Conservation (phyloP, 108 stramenopile genomes). For the Hondaea fermentalgiana region DNA sequence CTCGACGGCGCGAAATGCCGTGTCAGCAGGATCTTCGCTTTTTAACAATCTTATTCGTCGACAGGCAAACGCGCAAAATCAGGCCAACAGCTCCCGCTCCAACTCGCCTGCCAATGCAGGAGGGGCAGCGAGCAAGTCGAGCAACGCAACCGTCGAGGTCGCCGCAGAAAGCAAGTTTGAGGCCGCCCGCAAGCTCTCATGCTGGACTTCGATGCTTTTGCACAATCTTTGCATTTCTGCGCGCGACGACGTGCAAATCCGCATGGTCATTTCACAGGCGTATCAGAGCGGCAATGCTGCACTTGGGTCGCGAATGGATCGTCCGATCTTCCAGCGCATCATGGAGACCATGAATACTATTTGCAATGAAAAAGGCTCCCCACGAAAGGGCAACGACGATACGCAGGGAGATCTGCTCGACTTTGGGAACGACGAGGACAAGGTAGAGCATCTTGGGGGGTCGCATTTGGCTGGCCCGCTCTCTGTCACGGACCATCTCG, state of each 20-base stretch:
- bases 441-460: not conserved
- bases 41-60: not conserved
- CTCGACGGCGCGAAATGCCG: conserved; percentile 7
- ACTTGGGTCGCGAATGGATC: not conserved
- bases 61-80: not conserved
- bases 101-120: not conserved
- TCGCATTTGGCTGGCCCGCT: too few species aligned
- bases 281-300: conserved; percentile 1
- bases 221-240: not conserved
- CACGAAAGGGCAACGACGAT: not conserved
- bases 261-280: conserved; percentile 14
- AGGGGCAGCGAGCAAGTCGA: not conserved
- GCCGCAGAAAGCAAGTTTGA: not conserved
- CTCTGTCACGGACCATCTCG: not conserved
- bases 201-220: not conserved
- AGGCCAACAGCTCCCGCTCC: not conserved
- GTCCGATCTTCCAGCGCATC: not conserved
- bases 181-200: not conserved
- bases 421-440: not conserved
- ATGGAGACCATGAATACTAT: not conserved
- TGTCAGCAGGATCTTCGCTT: not conserved
- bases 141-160: too few species aligned
- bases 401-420: not conserved
- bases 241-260: not conserved
- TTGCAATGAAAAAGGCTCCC: not conserved